Evolutionary conservation across 306 rosid genomes (phyloP), one percentile per base, ranked within the genome.

Genomic region (Arachis hypogaea): DNA sequence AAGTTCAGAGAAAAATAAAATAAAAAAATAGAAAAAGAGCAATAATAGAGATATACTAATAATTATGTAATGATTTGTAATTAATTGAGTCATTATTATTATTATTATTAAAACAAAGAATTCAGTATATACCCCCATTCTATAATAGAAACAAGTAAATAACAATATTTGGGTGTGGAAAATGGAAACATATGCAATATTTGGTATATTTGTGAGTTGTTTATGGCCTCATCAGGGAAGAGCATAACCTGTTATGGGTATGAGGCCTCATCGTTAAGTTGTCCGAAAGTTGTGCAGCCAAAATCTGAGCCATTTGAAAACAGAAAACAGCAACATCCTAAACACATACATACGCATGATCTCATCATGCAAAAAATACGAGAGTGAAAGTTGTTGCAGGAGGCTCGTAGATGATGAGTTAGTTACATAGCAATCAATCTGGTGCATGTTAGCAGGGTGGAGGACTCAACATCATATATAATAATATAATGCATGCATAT

Each of bases 251-350:
- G 28, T 22, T 22, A 22, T 22, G 28, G 28, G 28, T 77, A 18
- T 76, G 70, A 7, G 68, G 84, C 80, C 78, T 54, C 55, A 70
- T 78, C 88, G 81, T 62, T 76, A 63, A 64, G 62, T 78, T 62
- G 77, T 64, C 97, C 98, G 98, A 90, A 87, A 81, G 7, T 74
- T 68, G 77, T 83, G 97, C 85, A 93, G 68, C 90, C 90, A 86
- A 82, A 76, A 46, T 88, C 97, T 93, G 92, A 43, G 78, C 5
- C 71, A 76, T 85, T 75, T 72, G 64, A 42, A 77, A 86, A 81
- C 88, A 51, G 52, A 78, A 72, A 62, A 67, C 72, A 80, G 41
- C 28, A 58, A 9, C 71, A 6, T 67, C 67, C 67, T 46, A 50
- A 46, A n/a, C 57, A 59, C 70, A 44, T 47, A 11, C 47, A 18